These are phyloP conservation scores for Aegilops tauschii DNA, from an alignment of 176 grass and related monocot species.

Conservation along the genomic window DNA sequence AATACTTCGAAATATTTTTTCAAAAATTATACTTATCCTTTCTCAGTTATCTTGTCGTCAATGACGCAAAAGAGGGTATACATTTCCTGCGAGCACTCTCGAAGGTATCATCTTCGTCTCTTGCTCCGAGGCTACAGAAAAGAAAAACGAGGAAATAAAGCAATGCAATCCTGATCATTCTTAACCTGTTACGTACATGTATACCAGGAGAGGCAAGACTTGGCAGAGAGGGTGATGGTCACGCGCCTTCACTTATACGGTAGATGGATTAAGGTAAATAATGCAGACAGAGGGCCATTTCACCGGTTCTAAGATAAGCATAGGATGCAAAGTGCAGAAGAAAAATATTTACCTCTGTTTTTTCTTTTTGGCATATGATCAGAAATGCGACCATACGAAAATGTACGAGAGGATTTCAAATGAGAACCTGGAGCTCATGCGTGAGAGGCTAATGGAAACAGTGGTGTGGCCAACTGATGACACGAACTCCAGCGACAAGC, in stretches of 20 bases:
- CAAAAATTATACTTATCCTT: neutral
- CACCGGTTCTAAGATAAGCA: neutral
- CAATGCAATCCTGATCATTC: neutral
- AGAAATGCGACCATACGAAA: slow-evolving; percentile 90
- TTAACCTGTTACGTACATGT: neutral
- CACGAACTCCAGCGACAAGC: slow-evolving; percentile 37
- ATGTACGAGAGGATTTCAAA: slow-evolving; percentile 90
- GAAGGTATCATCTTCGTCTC: slow-evolving; percentile 49
- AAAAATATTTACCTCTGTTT: neutral
- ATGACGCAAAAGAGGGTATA: slow-evolving; percentile 60
- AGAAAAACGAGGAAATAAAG: neutral
- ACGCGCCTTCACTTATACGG: slow-evolving; percentile 89
- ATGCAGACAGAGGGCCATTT: neutral
- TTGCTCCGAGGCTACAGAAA: neutral
- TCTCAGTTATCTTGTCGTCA: slow-evolving; percentile 59
- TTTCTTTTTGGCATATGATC: neutral
- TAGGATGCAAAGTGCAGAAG: neutral
- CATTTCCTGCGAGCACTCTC: slow-evolving; percentile 60
- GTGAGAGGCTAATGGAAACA: slow-evolving; percentile 73
- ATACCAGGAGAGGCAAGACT: slow-evolving; percentile 72
- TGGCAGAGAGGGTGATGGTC: slow-evolving; percentile 91
- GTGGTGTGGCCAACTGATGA: slow-evolving; percentile 82
- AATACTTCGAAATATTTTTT: neutral
- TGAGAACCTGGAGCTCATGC: slow-evolving; percentile 86
- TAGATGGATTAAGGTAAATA: slow-evolving; percentile 80